Percentiles rank a stretch among this genome's conserved stretches.
Conservation (phyloP, 441 rosid genomes). For the Daphne laureola region DNA sequence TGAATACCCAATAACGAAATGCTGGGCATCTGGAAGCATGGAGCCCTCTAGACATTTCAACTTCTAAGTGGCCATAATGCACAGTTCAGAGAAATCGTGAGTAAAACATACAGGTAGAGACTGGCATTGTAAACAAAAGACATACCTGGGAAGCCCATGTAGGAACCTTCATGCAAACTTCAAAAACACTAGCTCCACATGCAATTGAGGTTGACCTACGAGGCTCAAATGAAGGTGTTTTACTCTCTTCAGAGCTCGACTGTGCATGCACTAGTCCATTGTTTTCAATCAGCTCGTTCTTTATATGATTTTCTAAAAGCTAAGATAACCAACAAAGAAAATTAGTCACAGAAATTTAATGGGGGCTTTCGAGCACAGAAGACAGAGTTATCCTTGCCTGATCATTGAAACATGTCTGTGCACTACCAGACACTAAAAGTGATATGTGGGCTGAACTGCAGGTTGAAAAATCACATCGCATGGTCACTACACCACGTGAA, state of each 20-base stretch:
- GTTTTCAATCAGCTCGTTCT: conserved; percentile 80
- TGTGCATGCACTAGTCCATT: conserved; percentile 64
- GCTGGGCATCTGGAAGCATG: no score
- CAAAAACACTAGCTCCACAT: conserved; percentile 90
- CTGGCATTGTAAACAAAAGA: conserved; percentile 10
- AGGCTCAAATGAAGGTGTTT: conserved; percentile 51
- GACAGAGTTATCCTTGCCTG: conserved; percentile 49
- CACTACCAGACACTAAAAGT: conserved; percentile 94
- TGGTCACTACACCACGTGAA: conserved; percentile 96
- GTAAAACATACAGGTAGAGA: no score
- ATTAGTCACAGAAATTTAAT: conserved; percentile 7
- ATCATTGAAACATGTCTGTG: conserved; percentile 95
- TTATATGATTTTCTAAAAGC: conserved; percentile 95
- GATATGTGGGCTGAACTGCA: conserved; percentile 86
- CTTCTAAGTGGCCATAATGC: no score
- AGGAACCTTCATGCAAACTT: conserved; percentile 91
- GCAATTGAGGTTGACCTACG: conserved; percentile 89
- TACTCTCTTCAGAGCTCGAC: conserved; percentile 50
- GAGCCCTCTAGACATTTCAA: no score
- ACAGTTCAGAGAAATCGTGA: no score
- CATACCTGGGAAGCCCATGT: conserved; percentile 96
- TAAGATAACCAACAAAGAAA: conserved; percentile 24
- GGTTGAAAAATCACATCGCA: conserved; percentile 94
- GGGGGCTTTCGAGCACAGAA: conserved; percentile 10
- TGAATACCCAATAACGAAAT: no score